Evolutionary conservation across 768 basidiomycete genomes (phyloP).

Genomic region (Russula virescens): DNA sequence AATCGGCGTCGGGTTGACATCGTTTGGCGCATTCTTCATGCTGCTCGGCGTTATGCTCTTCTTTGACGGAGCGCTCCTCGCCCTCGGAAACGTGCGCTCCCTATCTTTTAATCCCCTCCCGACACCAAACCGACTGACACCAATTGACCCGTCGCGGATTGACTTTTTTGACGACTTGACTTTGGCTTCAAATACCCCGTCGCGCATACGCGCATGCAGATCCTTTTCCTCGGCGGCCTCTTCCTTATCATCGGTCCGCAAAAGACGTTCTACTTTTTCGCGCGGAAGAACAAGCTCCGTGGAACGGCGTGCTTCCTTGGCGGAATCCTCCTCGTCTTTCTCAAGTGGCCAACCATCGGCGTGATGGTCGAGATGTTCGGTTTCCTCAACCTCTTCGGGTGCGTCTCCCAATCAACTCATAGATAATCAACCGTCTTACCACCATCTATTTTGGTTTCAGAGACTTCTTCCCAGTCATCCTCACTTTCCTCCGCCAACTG

Average conservation of each 20-base stretch:
- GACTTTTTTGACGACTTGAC: neutral
- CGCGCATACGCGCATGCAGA: slow-evolving; percentile 38
- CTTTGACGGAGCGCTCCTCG: slow-evolving; percentile 92
- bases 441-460: slow-evolving; percentile 36
- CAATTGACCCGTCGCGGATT: neutral
- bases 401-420: no score
- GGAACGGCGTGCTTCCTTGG: slow-evolving; percentile 86
- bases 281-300: slow-evolving; percentile 88
- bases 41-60: slow-evolving; percentile 92
- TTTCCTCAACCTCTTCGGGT: slow-evolving; percentile 46
- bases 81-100: slow-evolving; percentile 88
- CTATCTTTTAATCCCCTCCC: neutral
- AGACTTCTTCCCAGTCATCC: slow-evolving; percentile 97
- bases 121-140: no score
- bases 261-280: slow-evolving; percentile 98
- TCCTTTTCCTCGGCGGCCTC: slow-evolving; percentile 90
- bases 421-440: neutral
- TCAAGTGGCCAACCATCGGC: slow-evolving; percentile 93
- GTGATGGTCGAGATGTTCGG: slow-evolving; percentile 94
- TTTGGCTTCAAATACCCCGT: no score
- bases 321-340: slow-evolving; percentile 87
- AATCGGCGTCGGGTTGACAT: slow-evolving; percentile 94
- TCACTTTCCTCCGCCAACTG: slow-evolving; percentile 76
- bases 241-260: slow-evolving; percentile 95
- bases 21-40: slow-evolving; percentile 95